Conservation (phyloP, 1,284 basidiomycete species). For the Ceratobasidium sp. region DNA sequence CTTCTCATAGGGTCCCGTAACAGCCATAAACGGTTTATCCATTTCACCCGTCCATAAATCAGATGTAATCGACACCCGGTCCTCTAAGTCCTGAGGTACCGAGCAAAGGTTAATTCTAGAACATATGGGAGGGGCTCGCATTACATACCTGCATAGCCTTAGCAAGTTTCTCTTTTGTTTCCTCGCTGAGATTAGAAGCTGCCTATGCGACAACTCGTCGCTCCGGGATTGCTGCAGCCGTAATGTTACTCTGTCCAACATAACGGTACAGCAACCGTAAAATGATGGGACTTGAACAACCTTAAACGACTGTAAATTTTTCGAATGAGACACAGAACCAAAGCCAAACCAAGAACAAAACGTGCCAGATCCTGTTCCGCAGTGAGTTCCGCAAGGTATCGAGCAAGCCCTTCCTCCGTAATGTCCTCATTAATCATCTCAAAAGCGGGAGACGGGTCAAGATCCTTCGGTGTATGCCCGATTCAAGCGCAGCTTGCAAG, state of each 20-base stretch:
- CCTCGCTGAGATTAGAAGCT: constrained; percentile 1
- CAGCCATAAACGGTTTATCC: constrained; percentile 28
- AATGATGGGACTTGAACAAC: constrained; percentile 7
- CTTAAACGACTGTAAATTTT: constrained; percentile 3
- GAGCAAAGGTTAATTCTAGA: neutral
- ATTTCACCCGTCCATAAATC: constrained; percentile 43
- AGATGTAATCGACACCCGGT: constrained; percentile 39
- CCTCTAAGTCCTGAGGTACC: constrained; percentile 13
- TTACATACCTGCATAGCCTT: neutral
- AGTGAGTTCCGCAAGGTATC: constrained; percentile 21
- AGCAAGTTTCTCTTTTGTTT: neutral
- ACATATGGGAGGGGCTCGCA: neutral
- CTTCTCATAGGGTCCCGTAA: constrained; percentile 13
- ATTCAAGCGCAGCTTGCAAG: neutral
- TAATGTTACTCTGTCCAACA: constrained; percentile 24
- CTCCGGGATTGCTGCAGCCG: neutral
- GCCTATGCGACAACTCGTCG: neutral
- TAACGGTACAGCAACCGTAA: constrained; percentile 1
- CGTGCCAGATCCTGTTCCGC: constrained; percentile 24
- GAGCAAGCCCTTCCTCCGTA: constrained; percentile 12
- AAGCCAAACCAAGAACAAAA: neutral
- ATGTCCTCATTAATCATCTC: neutral
- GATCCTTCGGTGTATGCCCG: neutral
- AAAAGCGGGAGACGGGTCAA: neutral
- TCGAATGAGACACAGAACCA: neutral